Evolutionary conservation across 106 monocot species (phyloP).

Genomic region (Triglochin maritima): DNA sequence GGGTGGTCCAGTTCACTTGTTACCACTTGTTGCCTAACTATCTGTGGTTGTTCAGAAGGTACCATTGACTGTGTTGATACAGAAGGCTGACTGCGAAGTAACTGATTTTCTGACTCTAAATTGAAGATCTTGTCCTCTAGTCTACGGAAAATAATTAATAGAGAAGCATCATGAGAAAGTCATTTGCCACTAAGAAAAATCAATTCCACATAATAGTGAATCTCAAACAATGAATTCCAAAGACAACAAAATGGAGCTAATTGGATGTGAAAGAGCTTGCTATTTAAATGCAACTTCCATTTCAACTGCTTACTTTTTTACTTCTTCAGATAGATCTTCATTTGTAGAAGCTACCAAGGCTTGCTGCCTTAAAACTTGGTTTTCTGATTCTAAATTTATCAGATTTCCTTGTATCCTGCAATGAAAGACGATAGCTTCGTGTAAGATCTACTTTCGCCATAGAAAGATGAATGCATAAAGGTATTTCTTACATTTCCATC

Average conservation of each 20-base stretch:
- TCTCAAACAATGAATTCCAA: too few species aligned
- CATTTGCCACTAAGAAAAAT: too few species aligned
- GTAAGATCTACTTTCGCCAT: background rate
- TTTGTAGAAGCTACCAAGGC: constrained; percentile 58
- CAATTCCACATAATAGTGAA: too few species aligned
- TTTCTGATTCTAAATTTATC: constrained; percentile 70
- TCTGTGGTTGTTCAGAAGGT: constrained; percentile 13
- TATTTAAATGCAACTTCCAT: background rate
- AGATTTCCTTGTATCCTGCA: constrained; percentile 69
- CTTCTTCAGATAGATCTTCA: constrained; percentile 60
- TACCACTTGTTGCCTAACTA: background rate
- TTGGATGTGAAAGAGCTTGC: background rate
- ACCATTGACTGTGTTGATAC: constrained; percentile 20
- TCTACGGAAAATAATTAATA: constrained; percentile 14
- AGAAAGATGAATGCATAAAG: background rate
- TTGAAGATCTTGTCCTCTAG: constrained; percentile 52
- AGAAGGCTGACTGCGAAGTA: constrained; percentile 37
- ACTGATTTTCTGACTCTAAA: constrained; percentile 65
- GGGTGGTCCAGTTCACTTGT: too few species aligned
- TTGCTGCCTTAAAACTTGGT: constrained; percentile 79
- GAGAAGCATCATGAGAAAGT: background rate
- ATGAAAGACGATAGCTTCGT: background rate
- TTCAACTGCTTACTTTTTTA: constrained; percentile 41
- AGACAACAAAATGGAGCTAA: background rate
- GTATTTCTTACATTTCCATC: constrained; percentile 48